phyloP scores from a whole-genome alignment of 768 basidiomycete species.

The Podaxis carcinomalis region DNA sequence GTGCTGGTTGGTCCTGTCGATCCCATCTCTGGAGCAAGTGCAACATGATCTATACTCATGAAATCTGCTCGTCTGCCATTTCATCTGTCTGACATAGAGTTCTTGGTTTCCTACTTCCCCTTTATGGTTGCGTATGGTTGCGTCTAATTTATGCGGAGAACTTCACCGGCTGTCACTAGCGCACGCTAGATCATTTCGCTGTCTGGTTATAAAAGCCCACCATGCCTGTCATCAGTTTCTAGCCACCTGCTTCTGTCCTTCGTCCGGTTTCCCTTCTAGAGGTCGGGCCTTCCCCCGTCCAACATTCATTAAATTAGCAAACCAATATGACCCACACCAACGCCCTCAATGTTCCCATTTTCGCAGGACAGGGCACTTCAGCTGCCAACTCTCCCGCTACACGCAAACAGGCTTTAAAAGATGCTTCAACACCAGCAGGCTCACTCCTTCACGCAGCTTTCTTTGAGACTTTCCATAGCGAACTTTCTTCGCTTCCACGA shows the following conservation, averaged over 20 bases:
- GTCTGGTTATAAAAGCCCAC: conserved; percentile 1
- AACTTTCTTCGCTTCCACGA: conserved; percentile 36
- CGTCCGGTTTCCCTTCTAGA: neutral
- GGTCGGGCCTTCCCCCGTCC: neutral
- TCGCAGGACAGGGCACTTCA: conserved; percentile 49
- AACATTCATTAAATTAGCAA: neutral
- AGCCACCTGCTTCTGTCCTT: neutral
- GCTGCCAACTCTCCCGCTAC: conserved; percentile 26
- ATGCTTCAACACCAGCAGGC: conserved; percentile 36
- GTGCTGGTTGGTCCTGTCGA: neutral
- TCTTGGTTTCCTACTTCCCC: neutral
- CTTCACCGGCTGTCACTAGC: neutral
- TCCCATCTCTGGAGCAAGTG: neutral
- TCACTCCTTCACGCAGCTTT: conserved; percentile 43
- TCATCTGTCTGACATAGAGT: neutral
- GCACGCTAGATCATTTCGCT: neutral
- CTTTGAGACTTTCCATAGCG: conserved; percentile 38
- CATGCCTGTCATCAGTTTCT: neutral
- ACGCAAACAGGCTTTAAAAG: conserved; percentile 34
- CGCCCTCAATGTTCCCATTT: conserved; percentile 31
- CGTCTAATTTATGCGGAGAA: neutral
- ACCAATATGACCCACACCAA: conserved; percentile 20
- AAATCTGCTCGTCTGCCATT: neutral
- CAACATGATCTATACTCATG: neutral
- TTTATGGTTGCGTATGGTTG: neutral